Percentiles rank a stretch among this genome's conserved stretches.
Conservation (phyloP, 176 grass and related monocot genomes). For the Eragrostis nindensis region DNA sequence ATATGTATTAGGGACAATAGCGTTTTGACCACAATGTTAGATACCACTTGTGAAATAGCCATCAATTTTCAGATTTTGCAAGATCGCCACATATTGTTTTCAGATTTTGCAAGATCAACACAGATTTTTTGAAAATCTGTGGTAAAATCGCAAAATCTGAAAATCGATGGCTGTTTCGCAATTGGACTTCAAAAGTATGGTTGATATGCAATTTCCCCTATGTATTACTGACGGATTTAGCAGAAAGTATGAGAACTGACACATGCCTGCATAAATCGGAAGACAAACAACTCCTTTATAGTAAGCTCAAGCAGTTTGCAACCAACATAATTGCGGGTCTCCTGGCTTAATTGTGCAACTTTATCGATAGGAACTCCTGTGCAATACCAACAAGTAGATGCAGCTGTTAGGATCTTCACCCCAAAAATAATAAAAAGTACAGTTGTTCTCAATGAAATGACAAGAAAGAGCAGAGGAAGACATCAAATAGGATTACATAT, state of each 20-base stretch:
- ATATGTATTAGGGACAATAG: not conserved
- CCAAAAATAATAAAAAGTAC: not conserved
- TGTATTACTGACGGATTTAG: constrained; percentile 19
- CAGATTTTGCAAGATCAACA: too few relatives aligned
- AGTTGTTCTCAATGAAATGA: not conserved
- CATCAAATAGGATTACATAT: not conserved
- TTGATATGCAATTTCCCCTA: too few relatives aligned
- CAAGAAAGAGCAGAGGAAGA: not conserved
- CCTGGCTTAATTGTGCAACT: constrained; percentile 79
- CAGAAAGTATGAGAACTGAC: constrained; percentile 22
- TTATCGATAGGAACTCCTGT: constrained; percentile 90
- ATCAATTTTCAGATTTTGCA: too few relatives aligned
- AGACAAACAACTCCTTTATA: constrained; percentile 92
- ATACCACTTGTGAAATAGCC: too few relatives aligned
- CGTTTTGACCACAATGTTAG: too few relatives aligned
- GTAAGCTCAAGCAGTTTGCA: constrained; percentile 89
- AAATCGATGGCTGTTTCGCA: too few relatives aligned
- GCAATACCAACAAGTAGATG: constrained; percentile 39
- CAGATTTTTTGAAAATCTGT: too few relatives aligned
- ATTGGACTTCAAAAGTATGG: too few relatives aligned
- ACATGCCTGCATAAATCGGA: constrained; percentile 97
- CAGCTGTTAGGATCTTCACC: not conserved
- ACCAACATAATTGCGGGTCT: constrained; percentile 85
- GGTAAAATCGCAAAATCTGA: too few relatives aligned
- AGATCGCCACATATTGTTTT: too few relatives aligned